Base-by-base conservation (phyloP, 2,329 filamentous ascomycete genomes). In the Fusarium lateritium region DNA sequence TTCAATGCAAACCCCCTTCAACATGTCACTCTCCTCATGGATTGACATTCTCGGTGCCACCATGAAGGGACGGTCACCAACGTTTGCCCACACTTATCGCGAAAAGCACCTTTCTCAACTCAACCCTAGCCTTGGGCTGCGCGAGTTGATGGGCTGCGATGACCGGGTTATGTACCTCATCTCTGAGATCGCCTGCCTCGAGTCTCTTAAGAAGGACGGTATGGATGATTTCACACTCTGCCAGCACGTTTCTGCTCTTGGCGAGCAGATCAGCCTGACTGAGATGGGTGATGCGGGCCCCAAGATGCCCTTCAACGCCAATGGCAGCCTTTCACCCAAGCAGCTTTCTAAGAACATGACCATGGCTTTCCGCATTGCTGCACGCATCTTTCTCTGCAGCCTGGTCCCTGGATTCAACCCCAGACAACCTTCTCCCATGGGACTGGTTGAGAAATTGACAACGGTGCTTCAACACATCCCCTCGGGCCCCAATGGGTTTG, bases 161-260 rank as follows among this genome's bases (percentile, higher is more conserved):
- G 96, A 99, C 81, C 90, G 91, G 22, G 92, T 98, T 81, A 98
- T 99, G 94, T 98, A 97, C 80, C 86, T 98, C 74, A 97, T 99
- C 78, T 97, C 94, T 3, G 96, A 99, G 82, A 97, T 98, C 74
- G 93, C 95, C 56, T 98, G 96, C 80, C 89, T 99, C 54, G 96
- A 98, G 79, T 92, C 93, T 5, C 88, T 98, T 69, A 97, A 96
- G 84, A 83, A 85, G 39, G 89, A 92, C 63, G 92, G 92, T 73
- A 94, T 96, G 83, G 92, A 97, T 72, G 91, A 96, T 76, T 90
- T 96, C 69, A 89, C 90, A 51, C 89, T 98, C 44, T 98, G 94
- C 86, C 88, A 92, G 63, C 95, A 98, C 80, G 94, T 98, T 39
- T 90, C 92, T 66, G 89, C 92, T n/a, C 89, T 98, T 8, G 95